Evolutionary conservation across 2,329 filamentous ascomycete genomes (phyloP).

Genomic region (Sarocladium kiliense): DNA sequence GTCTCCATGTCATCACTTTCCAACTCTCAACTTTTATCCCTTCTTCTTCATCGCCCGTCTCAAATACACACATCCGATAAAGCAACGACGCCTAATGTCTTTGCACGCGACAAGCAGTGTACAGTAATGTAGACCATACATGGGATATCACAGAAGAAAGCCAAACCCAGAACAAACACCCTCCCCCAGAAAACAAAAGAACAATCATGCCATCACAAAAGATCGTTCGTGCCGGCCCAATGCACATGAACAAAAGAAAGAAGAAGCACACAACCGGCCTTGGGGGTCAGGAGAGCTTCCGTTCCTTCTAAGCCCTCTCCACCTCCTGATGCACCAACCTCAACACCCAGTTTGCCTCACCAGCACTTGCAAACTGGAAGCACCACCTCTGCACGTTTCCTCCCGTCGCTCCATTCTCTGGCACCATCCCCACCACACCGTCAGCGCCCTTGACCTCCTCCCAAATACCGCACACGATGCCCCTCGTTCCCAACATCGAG

Average conservation of each 20-base stretch:
- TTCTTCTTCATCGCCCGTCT: not conserved
- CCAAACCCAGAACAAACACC: conserved; percentile 2
- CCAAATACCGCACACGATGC: conserved; percentile 86
- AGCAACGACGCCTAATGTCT: conserved; percentile 1
- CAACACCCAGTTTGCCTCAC: conserved; percentile 51
- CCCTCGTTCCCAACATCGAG: conserved; percentile 74
- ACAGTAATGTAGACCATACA: not conserved
- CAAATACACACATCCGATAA: not conserved
- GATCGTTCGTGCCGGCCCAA: not conserved
- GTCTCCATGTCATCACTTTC: no score
- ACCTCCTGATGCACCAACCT: conserved; percentile 54
- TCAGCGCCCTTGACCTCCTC: conserved; percentile 65
- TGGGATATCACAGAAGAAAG: conserved; percentile 1
- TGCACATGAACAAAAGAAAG: not conserved
- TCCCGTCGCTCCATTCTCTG: conserved; percentile 44
- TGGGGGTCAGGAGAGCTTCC: not conserved
- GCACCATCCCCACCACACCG: conserved; percentile 47
- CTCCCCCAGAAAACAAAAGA: not conserved
- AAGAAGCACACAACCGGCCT: no score
- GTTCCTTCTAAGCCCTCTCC: conserved; percentile 25
- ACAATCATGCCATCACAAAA: not conserved
- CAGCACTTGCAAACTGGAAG: conserved; percentile 51
- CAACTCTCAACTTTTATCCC: not conserved
- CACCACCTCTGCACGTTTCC: conserved; percentile 60
- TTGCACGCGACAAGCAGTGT: not conserved